These are phyloP conservation scores for Phytophthora melonis DNA, from an alignment of 352 stramenopile species.

Conservation along the genomic window DNA sequence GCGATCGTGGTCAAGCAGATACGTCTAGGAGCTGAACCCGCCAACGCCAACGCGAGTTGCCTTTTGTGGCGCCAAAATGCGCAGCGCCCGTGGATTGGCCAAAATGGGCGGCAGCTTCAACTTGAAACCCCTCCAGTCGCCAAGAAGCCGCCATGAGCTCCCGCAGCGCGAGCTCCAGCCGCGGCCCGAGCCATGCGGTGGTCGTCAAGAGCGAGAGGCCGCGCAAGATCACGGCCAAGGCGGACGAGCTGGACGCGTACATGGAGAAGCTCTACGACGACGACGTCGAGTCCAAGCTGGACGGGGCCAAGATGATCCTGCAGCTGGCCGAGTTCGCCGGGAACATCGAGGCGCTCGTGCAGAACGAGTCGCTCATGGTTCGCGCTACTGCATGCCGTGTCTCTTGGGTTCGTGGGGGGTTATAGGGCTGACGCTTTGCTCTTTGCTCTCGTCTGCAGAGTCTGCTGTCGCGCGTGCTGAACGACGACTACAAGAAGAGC, in stretches of 20 bases:
- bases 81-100: conserved; percentile 14
- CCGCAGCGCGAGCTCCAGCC: conserved; percentile 34
- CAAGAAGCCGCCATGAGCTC: conserved; percentile 24
- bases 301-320: conserved; percentile 93
- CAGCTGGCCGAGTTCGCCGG: conserved; percentile 90
- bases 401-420: no score
- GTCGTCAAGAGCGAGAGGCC: conserved; percentile 42
- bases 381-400: background rate
- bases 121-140: conserved; percentile 34
- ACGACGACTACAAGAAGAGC: conserved; percentile 96
- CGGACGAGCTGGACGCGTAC: conserved; percentile 92
- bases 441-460: conserved; percentile 34
- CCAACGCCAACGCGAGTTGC: conserved; percentile 16
- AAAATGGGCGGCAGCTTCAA: conserved; percentile 29
- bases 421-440: background rate
- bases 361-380: conserved; percentile 96
- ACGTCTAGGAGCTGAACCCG: background rate
- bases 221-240: conserved; percentile 63
- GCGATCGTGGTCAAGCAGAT: background rate
- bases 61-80: conserved; percentile 21
- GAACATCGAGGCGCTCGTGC: conserved; percentile 93
- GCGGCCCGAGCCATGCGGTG: conserved; percentile 14
- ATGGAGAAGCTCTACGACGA: conserved; percentile 96
- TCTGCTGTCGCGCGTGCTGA: conserved; percentile 93
- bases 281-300: conserved; percentile 83